A percentile compares a stretch with the other conserved stretches of the same genome.
phyloP scores from a whole-genome alignment of 2,329 filamentous ascomycete genomes.

The Coleophoma eucalyptorum region DNA sequence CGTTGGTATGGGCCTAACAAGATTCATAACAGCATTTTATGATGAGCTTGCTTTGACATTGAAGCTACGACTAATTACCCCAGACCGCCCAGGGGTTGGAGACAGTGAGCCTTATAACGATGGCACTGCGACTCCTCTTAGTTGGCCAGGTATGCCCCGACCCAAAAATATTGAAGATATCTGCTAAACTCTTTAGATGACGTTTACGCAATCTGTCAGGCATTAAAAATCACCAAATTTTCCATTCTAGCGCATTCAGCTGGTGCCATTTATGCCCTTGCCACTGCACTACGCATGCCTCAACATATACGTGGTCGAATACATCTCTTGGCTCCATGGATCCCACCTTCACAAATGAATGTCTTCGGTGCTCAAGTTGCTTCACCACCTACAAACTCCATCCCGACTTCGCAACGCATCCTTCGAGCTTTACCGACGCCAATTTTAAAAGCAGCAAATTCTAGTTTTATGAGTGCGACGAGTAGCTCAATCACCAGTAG shows the following conservation, averaged over 20 bases:
- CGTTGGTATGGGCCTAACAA: constrained; percentile 94
- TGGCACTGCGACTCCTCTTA: constrained; percentile 78
- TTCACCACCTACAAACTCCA: constrained; percentile 74
- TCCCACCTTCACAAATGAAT: constrained; percentile 90
- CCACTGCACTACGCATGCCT: constrained; percentile 91
- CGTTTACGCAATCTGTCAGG: constrained; percentile 89
- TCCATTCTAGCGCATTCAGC: constrained; percentile 95
- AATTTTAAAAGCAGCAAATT: constrained; percentile 90
- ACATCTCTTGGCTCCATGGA: constrained; percentile 93
- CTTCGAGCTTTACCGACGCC: constrained; percentile 86
- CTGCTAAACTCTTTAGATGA: constrained; percentile 50
- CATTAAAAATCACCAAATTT: constrained; percentile 90
- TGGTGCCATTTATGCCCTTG: constrained; percentile 95
- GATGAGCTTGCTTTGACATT: constrained; percentile 89
- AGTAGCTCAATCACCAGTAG: constrained; percentile 81
- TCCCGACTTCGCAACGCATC: constrained; percentile 89
- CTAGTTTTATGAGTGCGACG: constrained; percentile 89
- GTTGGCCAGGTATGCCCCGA: constrained; percentile 76
- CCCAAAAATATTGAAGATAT: background rate
- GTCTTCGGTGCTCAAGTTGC: constrained; percentile 70
- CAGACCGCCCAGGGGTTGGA: constrained; percentile 90
- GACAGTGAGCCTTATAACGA: constrained; percentile 84
- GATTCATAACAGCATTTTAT: constrained; percentile 96
- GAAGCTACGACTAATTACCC: constrained; percentile 85
- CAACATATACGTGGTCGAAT: constrained; percentile 93